These are phyloP conservation scores for Anthoceros angustus DNA, from an alignment of 225 moss, liverwort and hornwort genomes.

Conservation along the genomic window DNA sequence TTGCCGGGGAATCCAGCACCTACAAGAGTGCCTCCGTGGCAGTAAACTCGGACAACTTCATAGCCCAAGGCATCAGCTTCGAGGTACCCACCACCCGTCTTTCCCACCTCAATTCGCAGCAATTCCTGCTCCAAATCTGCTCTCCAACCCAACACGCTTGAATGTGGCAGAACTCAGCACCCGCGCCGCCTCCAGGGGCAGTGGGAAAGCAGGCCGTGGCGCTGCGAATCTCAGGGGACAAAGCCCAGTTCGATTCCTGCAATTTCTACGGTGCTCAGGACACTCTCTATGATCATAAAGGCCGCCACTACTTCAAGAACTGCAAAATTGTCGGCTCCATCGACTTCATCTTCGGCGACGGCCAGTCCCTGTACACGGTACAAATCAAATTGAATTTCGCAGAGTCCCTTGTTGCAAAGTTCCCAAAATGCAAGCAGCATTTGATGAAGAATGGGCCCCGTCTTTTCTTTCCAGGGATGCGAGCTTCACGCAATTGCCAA, in stretches of 20 bases:
- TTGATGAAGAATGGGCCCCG: neutral
- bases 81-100: constrained; percentile 11
- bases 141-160: no score
- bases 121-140: no score
- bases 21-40: constrained; percentile 32
- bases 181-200: neutral
- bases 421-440: neutral
- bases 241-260: neutral
- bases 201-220: neutral
- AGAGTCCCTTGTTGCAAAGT: neutral
- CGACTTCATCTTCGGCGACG: constrained; percentile 1
- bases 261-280: neutral
- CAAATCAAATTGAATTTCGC: neutral
- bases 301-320: neutral
- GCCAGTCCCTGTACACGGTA: neutral
- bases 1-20: constrained; percentile 31
- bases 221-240: neutral
- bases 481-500: neutral
- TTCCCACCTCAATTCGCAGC: no score
- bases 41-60: constrained; percentile 33
- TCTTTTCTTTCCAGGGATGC: neutral
- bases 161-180: neutral
- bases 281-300: neutral
- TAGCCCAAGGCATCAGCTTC: constrained; percentile 38
- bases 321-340: neutral